phyloP scores from a whole-genome alignment of 371 early-diverging fungal genomes.

The Mucor racemosus region DNA sequence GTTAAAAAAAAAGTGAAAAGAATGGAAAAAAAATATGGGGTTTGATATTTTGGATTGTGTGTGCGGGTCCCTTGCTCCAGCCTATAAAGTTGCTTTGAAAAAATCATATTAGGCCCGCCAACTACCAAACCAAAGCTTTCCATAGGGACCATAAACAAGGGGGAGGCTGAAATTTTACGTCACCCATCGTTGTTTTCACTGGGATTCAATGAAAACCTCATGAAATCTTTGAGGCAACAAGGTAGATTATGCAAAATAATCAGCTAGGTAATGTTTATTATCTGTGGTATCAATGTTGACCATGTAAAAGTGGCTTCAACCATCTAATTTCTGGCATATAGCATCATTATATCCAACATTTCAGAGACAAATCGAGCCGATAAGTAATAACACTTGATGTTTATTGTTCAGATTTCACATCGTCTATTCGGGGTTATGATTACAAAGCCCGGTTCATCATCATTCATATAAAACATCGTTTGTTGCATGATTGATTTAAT shows the following conservation, averaged over 20 bases:
- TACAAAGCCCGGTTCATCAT: background rate
- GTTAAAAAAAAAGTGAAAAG: conserved; percentile 1
- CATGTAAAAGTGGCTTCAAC: no score
- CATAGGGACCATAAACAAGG: background rate
- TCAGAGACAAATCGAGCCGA: no score
- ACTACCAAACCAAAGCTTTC: no score
- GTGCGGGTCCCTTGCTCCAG: conserved; percentile 7
- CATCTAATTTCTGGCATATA: no score
- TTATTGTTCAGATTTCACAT: background rate
- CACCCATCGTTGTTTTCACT: background rate
- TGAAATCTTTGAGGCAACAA: background rate
- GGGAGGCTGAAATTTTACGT: conserved; percentile 6
- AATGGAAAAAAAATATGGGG: conserved; percentile 2
- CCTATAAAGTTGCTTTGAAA: background rate
- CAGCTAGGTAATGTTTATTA: no score
- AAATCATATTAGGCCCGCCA: background rate
- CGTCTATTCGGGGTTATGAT: background rate
- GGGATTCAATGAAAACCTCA: background rate
- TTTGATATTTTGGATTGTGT: background rate
- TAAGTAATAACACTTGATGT: background rate
- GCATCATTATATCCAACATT: no score
- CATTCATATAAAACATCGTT: background rate
- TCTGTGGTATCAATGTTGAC: no score
- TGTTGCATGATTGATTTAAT: background rate
- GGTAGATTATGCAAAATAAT: background rate